phyloP scores from a whole-genome alignment of 148 eudicot species.

The Vaccinium myrtillus region DNA sequence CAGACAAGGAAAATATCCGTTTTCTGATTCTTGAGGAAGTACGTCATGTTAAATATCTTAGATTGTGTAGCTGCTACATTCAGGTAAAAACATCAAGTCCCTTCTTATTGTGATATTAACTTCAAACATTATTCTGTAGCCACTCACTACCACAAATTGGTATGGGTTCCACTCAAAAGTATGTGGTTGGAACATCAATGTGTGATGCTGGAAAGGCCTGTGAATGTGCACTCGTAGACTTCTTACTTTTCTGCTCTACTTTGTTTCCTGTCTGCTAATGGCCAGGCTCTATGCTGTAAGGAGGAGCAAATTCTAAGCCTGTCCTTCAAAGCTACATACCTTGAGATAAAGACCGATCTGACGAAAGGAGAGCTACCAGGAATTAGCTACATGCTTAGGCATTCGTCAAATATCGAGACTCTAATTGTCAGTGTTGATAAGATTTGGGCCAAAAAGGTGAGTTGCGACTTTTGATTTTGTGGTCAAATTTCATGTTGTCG shows the following conservation, averaged over 20 bases:
- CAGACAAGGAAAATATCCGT: too few relatives aligned
- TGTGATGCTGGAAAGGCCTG: too few relatives aligned
- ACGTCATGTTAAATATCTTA: background rate
- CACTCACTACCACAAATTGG: too few relatives aligned
- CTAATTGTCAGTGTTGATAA: background rate
- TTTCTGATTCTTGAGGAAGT: background rate
- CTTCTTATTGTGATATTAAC: too few relatives aligned
- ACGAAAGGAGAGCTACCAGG: conserved; percentile 18
- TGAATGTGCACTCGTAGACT: too few relatives aligned
- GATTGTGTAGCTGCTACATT: background rate
- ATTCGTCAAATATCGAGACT: conserved; percentile 14
- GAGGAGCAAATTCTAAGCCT: background rate
- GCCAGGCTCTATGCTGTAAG: background rate
- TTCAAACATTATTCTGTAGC: too few relatives aligned
- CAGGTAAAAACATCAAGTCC: background rate
- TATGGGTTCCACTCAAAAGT: too few relatives aligned
- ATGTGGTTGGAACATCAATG: too few relatives aligned
- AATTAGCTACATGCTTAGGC: conserved; percentile 11
- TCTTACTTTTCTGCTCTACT: too few relatives aligned
- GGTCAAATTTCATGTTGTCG: background rate
- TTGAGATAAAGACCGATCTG: background rate
- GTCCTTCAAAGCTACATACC: background rate
- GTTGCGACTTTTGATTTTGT: background rate
- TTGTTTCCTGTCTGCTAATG: background rate
- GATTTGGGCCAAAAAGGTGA: background rate